Percentiles rank a stretch among this genome's conserved stretches.
Evolutionary conservation across 495 filamentous ascomycete genomes (phyloP).

Genomic region (Penicillium pancosmium): DNA sequence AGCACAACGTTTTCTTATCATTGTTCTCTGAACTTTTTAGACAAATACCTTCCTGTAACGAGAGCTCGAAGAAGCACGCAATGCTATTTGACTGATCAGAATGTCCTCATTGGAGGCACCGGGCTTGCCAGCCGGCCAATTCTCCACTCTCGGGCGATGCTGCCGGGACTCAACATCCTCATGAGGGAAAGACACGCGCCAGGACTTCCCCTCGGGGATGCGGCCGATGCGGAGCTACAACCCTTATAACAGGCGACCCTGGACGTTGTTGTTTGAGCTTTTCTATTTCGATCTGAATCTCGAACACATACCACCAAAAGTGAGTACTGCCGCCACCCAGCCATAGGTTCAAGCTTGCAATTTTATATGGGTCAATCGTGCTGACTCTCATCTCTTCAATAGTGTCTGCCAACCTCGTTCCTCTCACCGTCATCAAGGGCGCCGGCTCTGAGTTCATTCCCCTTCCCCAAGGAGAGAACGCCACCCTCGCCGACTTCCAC

Average conservation of each 20-base stretch:
- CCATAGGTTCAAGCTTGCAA: neutral
- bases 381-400: neutral
- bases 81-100: neutral
- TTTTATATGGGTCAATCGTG: neutral
- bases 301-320: neutral
- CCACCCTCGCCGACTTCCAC: constrained; percentile 35
- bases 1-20: neutral
- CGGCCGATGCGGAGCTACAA: constrained; percentile 5
- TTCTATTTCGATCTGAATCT: neutral
- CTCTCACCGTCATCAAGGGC: constrained; percentile 37
- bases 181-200: constrained; percentile 14
- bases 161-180: constrained; percentile 13
- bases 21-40: neutral
- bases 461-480: constrained; percentile 33
- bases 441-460: constrained; percentile 35
- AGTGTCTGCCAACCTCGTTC: constrained; percentile 33
- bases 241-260: constrained; percentile 4
- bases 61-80: neutral
- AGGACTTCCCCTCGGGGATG: constrained; percentile 5
- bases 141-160: constrained; percentile 13
- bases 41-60: neutral
- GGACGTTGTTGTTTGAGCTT: neutral
- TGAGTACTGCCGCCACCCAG: neutral
- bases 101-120: constrained; percentile 1
- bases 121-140: constrained; percentile 12